Conservation (phyloP, 192 early-diverging fungal species). For the Coemansia sp. region DNA sequence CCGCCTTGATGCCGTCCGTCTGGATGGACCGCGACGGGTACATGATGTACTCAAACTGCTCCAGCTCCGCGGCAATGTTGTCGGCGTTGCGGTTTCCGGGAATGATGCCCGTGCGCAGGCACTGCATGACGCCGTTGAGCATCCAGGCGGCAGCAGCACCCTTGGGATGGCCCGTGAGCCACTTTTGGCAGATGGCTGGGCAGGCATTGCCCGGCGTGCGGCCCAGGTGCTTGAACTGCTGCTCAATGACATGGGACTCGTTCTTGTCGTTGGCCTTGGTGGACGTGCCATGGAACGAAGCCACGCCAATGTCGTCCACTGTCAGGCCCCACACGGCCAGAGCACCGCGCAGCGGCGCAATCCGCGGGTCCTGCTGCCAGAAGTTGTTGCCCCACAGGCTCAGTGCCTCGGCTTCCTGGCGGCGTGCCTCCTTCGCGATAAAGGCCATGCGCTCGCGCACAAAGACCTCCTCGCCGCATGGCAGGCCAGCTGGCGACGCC, state of each 20-base stretch:
- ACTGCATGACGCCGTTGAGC: constrained; percentile 87
- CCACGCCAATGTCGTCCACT: constrained; percentile 88
- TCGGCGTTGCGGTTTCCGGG: constrained; percentile 85
- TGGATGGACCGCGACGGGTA: constrained; percentile 85
- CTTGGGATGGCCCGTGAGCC: constrained; percentile 91
- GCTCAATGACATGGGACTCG: constrained; percentile 86
- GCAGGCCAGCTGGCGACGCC: constrained; percentile 31
- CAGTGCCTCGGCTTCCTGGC: constrained; percentile 79
- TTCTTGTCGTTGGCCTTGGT: constrained; percentile 98
- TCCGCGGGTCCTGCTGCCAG: constrained; percentile 72
- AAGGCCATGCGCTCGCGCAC: constrained; percentile 33
- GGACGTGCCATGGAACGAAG: constrained; percentile 94
- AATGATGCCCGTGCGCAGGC: constrained; percentile 76
- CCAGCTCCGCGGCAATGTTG: constrained; percentile 58
- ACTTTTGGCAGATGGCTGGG: constrained; percentile 86
- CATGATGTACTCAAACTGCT: constrained; percentile 74
- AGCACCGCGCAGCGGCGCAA: constrained; percentile 84
- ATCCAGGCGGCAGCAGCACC: constrained; percentile 94
- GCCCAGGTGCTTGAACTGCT: constrained; percentile 84
- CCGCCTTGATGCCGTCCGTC: constrained; percentile 87
- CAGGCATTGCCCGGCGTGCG: constrained; percentile 82
- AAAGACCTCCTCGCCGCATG: constrained; percentile 52
- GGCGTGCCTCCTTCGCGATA: constrained; percentile 64
- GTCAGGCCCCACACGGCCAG: constrained; percentile 86
- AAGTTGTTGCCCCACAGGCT: constrained; percentile 81